A percentile compares a stretch with the other conserved stretches of the same genome.
Evolutionary conservation across 2,329 filamentous ascomycete species (phyloP).

Genomic region (Huntiella savannae): DNA sequence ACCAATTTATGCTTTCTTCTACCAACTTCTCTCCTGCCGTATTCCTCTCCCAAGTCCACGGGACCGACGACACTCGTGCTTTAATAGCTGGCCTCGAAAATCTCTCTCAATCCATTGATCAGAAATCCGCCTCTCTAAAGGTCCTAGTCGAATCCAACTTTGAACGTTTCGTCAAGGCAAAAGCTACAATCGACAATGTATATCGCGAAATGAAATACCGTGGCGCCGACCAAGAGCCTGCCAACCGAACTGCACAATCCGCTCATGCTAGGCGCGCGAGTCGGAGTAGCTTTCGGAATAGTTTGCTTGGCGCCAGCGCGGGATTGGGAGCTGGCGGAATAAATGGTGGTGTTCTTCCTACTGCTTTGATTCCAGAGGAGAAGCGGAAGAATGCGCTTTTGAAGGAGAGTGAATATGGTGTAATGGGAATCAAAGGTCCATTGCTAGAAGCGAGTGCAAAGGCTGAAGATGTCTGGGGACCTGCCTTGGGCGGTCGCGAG

Average conservation of each 20-base stretch:
- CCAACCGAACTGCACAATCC: slow-evolving; percentile 48
- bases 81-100: slow-evolving; percentile 68
- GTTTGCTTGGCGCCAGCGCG: slow-evolving; percentile 14
- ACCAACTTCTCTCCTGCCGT: slow-evolving; percentile 85
- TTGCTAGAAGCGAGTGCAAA: slow-evolving; percentile 81
- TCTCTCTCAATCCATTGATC: slow-evolving; percentile 80
- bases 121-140: slow-evolving; percentile 93
- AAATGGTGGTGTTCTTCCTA: slow-evolving; percentile 12
- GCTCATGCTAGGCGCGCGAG: slow-evolving; percentile 17
- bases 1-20: slow-evolving; percentile 86
- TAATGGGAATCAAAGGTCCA: slow-evolving; percentile 72
- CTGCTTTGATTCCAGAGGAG: slow-evolving; percentile 28
- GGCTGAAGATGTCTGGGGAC: slow-evolving; percentile 94
- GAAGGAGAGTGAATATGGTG: slow-evolving; percentile 84
- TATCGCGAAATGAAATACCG: slow-evolving; percentile 91
- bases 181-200: slow-evolving; percentile 95
- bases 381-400: slow-evolving; percentile 73
- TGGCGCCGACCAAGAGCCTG: slow-evolving; percentile 31
- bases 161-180: slow-evolving; percentile 91
- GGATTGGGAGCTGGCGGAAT: slow-evolving; percentile 17
- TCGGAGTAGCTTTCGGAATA: slow-evolving; percentile 11
- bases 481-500: slow-evolving; percentile 74
- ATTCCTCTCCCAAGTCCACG: slow-evolving; percentile 84
- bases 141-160: slow-evolving; percentile 95
- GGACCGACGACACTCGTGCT: slow-evolving; percentile 62